phyloP scores from a whole-genome alignment of 768 basidiomycete species.

The Rhizopogon roseolus region DNA sequence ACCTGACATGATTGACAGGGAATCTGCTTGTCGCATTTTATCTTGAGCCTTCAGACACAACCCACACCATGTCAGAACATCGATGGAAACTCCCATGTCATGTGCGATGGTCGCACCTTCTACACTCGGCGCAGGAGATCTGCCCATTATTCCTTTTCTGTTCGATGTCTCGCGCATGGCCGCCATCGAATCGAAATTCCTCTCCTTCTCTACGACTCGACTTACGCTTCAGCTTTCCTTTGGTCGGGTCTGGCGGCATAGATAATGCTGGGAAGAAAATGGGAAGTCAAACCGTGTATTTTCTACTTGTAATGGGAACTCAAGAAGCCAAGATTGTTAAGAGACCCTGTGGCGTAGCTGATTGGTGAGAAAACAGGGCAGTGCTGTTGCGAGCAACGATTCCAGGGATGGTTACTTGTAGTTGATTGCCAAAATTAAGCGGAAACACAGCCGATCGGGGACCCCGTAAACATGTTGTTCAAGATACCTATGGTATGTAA shows the following conservation, averaged over 20 bases:
- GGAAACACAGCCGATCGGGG: too few relatives aligned
- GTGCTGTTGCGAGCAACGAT: too few relatives aligned
- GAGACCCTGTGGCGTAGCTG: slow-evolving; percentile 8
- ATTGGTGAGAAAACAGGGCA: slow-evolving; percentile 21
- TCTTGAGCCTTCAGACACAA: slow-evolving; percentile 54
- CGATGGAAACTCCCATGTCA: slow-evolving; percentile 16
- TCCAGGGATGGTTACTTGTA: too few relatives aligned
- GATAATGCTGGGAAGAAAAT: slow-evolving; percentile 8
- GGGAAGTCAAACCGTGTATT: slow-evolving; percentile 9
- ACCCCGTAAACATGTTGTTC: too few relatives aligned
- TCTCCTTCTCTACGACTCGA: slow-evolving; percentile 45
- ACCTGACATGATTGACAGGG: slow-evolving; percentile 77
- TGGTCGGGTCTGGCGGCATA: slow-evolving; percentile 57
- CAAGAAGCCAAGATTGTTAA: slow-evolving; percentile 14
- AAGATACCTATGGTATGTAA: too few relatives aligned
- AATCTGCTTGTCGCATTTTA: slow-evolving; percentile 80
- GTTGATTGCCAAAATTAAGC: too few relatives aligned
- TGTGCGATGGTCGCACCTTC: slow-evolving; percentile 62
- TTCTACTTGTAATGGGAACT: slow-evolving; percentile 13
- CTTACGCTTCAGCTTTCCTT: slow-evolving; percentile 46
- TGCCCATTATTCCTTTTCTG: slow-evolving; percentile 70
- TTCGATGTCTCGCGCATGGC: slow-evolving; percentile 63
- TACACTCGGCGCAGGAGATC: slow-evolving; percentile 79
- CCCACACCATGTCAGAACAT: slow-evolving; percentile 15
- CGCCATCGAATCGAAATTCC: slow-evolving; percentile 45